Conservation (phyloP, 257 asterid species). For the Solanum virginianum region DNA sequence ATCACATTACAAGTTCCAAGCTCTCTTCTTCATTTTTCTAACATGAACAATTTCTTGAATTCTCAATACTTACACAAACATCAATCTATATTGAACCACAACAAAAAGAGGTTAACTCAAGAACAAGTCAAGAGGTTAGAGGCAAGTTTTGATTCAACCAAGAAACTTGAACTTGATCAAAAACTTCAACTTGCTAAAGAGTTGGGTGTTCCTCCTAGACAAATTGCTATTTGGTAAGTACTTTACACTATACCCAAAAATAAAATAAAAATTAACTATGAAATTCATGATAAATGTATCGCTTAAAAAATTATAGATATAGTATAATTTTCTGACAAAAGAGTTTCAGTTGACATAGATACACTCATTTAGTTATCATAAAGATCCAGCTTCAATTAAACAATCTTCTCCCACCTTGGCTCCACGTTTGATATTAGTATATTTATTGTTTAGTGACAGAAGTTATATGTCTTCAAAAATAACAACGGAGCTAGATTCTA, state of each 20-base stretch:
- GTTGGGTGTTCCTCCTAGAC: slow-evolving; percentile 71
- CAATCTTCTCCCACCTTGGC: neutral
- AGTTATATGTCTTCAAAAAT: neutral
- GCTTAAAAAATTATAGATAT: neutral
- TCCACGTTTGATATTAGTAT: neutral
- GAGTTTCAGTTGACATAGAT: too few species aligned
- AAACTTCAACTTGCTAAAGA: slow-evolving; percentile 65
- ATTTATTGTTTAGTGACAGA: neutral
- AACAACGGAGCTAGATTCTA: neutral
- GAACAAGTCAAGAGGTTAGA: slow-evolving; percentile 67
- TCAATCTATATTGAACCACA: slow-evolving; percentile 13
- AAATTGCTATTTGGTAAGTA: slow-evolving; percentile 69
- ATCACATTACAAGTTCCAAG: slow-evolving; percentile 1
- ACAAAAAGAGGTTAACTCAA: slow-evolving; percentile 53
- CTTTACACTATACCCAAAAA: neutral
- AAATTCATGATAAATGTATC: neutral
- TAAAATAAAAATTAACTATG: neutral
- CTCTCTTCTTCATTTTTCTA: neutral
- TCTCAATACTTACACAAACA: slow-evolving; percentile 16
- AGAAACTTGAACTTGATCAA: slow-evolving; percentile 73
- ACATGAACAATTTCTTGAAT: slow-evolving; percentile 18
- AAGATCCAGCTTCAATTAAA: neutral
- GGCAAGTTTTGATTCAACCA: slow-evolving; percentile 48
- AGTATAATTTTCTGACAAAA: too few species aligned
- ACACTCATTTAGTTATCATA: too few species aligned